Conservation (phyloP, 352 stramenopile genomes). For the Halophytophthora polymorphica region DNA sequence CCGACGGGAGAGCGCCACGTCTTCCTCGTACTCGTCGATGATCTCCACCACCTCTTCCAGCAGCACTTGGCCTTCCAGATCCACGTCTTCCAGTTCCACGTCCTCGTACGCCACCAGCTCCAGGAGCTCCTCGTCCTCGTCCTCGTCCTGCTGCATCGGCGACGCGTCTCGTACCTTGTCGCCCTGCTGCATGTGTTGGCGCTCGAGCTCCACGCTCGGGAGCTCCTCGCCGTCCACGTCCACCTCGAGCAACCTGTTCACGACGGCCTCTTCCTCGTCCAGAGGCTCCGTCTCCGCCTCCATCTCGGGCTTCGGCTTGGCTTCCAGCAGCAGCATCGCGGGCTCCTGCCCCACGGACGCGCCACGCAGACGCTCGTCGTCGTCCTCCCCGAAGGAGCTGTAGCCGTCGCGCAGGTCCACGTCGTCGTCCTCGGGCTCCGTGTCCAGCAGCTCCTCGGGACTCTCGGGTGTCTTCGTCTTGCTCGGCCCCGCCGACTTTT, state of each 20-base stretch:
- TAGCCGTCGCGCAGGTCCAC: conserved; percentile 30
- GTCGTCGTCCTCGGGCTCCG: conserved; percentile 39
- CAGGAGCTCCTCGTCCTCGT: conserved; percentile 11
- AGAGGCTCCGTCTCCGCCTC: conserved; percentile 10
- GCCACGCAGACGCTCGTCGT: conserved; percentile 12
- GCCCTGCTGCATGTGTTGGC: neutral
- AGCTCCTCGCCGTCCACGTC: conserved; percentile 9
- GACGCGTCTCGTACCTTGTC: neutral
- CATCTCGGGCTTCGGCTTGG: conserved; percentile 4
- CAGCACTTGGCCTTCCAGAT: conserved; percentile 4
- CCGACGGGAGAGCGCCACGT: conserved; percentile 2
- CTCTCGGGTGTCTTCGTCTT: conserved; percentile 25
- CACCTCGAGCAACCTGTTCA: conserved; percentile 3
- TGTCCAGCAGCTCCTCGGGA: conserved; percentile 39
- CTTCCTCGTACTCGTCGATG: conserved; percentile 2
- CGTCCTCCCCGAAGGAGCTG: conserved; percentile 31
- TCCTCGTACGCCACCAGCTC: conserved; percentile 6
- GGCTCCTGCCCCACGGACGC: conserved; percentile 2
- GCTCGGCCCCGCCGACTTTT: conserved; percentile 2
- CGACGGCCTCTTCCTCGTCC: conserved; percentile 11
- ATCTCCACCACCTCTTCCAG: conserved; percentile 6
- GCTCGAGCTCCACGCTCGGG: neutral
- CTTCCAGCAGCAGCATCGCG: neutral
- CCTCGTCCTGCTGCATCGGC: conserved; percentile 9
- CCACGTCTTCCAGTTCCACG: conserved; percentile 1